phyloP scores from a whole-genome alignment of 176 grass and related monocot species.

The Oryza nivara region DNA sequence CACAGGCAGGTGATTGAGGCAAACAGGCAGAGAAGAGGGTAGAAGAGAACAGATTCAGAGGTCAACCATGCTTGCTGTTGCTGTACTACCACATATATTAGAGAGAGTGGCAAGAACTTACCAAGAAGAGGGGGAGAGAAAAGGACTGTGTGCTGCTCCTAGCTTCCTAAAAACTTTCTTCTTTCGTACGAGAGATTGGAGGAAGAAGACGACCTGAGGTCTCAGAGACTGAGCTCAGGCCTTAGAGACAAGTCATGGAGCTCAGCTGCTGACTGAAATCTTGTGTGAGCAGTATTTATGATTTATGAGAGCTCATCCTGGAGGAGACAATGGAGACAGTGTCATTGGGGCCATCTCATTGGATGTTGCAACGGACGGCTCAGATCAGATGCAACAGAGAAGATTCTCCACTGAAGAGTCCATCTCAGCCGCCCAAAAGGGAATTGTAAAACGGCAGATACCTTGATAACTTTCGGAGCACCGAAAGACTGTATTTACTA shows the following conservation, averaged over 20 bases:
- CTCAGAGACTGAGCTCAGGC: not conserved
- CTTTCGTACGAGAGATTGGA: not conserved
- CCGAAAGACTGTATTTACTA: not conserved
- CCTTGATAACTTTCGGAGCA: not conserved
- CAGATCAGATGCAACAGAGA: not conserved
- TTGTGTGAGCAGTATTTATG: constrained; percentile 27
- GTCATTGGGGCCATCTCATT: not conserved
- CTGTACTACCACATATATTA: not conserved
- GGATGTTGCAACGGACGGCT: not conserved
- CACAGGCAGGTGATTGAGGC: constrained; percentile 20
- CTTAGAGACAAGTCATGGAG: not conserved
- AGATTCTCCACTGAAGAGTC: not conserved
- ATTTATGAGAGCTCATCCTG: not conserved
- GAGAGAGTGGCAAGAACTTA: constrained; percentile 12
- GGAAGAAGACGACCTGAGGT: not conserved
- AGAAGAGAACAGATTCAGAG: not conserved
- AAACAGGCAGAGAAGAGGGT: constrained; percentile 3
- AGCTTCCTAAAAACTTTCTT: constrained; percentile 22
- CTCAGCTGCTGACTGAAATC: not conserved
- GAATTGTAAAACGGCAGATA: not conserved
- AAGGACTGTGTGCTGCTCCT: not conserved
- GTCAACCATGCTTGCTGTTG: constrained; percentile 3
- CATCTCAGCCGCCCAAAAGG: not conserved
- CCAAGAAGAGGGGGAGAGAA: constrained; percentile 2
- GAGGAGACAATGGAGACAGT: not conserved